Evolutionary conservation across 2,329 filamentous ascomycete genomes (phyloP), one percentile per base, ranked within the genome.

Genomic region (Beauveria bassiana): DNA sequence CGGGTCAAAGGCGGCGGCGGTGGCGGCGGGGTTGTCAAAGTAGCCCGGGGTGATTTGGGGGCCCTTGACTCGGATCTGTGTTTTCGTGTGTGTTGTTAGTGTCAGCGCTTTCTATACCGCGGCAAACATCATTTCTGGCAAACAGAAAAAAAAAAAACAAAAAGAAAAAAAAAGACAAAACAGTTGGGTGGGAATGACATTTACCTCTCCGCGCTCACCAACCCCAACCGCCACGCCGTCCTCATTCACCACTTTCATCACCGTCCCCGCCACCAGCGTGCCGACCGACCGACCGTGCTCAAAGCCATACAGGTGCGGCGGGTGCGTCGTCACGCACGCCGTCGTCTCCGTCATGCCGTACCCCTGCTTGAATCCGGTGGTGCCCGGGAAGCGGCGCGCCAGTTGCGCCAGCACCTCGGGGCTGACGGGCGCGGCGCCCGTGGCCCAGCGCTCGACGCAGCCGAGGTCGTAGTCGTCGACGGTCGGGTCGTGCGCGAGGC

Each of bases 281-380:
- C 66, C 66, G 0, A 58, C 67, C 0, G 34, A 60, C 6, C 65
- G 22, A 3, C 34, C 64, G 24, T 66, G 63, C 12, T 64, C 54
- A 14, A 55, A 68, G 38, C 22, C 86, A 28, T 90, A 79, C 72
- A 87, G 88, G 31, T 82, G 81, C 0, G 89, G 76, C 0, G 89
- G 86, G 67, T 95, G 91, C 0, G 85, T 79, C 0, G 90, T 93
- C 87, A 95, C 93, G 51, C 81, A 81, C 74, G 83, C 77, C 34
- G 79, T 81, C 0, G 91, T 95, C 75, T 96, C 91, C 1, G 91
- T 96, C 91, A 95, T 95, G 49, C 91, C 91, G 70, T 96, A 96
- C 75, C 91, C 62, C 28, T 69, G 67, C 31, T 63, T 66, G 42
- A 68, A 66, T 0, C 65, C 63, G 0, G 58, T 54, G 0, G 58